Evolutionary conservation across 2,329 filamentous ascomycete genomes (phyloP), one percentile per base, ranked within the genome.

Genomic region (Knufia petricola): DNA sequence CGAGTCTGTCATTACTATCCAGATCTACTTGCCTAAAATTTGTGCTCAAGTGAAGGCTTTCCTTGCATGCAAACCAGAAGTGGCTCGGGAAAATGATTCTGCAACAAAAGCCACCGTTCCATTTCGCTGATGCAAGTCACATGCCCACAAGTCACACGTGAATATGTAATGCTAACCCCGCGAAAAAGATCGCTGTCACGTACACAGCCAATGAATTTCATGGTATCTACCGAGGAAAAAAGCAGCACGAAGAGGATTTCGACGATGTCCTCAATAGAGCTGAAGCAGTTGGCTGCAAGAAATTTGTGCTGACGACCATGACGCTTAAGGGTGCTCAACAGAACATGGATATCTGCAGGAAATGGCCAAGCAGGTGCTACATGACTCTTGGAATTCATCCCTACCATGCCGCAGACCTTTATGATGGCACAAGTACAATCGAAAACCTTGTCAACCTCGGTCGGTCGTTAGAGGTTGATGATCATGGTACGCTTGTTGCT

Each of bases 301-400:
- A 48, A 31, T 17, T 51, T 10, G 10, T 51, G 12, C 37, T 51
- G 3, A 50, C 47, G 3, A 68, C 67, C 0, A 63, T 74, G 28
- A 65, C 68, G 21, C 65, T 74, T 0, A 66, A 68, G 1, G 59
- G 58, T 3, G 63, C 61, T n/a, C 64, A 67, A 0, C 64, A 68
- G 1, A 71, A 74, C 3, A 57, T 66, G 9, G 66, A 69, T 50
- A 57, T 74, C 3, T 52, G 52, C 4, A 51, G 50, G 13, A 15
- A 53, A 30, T 56, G 54, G 20, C 55, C 59, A 0, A 32, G 50
- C 0, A 67, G 69, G 53, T 73, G 70, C 51, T 69, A 62, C 9
- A 59, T 72, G 49, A 75, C 73, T 1, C 62, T 75, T 8, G 73
- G 73, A 1, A 64, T 75, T 2, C 73, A 76, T 49, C 72, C 72